Percentiles rank a stretch among this genome's conserved stretches.
These are phyloP conservation scores for Colletotrichum endophyticum DNA, from an alignment of 2,329 filamentous ascomycete species.

Conservation along the genomic window DNA sequence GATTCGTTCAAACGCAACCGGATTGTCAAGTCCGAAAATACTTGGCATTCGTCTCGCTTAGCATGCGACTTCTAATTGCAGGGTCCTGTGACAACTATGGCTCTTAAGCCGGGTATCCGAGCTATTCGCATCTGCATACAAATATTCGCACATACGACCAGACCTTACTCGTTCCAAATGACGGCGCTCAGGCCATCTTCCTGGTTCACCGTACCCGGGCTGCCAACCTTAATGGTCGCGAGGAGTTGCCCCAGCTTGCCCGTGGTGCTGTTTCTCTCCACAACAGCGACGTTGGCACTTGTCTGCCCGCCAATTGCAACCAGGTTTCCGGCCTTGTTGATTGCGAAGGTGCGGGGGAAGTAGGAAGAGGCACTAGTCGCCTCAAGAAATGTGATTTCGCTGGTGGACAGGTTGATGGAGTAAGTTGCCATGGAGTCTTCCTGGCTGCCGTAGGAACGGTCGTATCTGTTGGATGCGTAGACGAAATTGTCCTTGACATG, in stretches of 20 bases:
- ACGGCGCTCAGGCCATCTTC: slow-evolving; percentile 55
- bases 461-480: slow-evolving; percentile 67
- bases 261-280: slow-evolving; percentile 56
- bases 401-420: slow-evolving; percentile 47
- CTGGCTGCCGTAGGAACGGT: slow-evolving; percentile 57
- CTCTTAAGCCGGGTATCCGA: not conserved
- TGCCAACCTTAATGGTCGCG: slow-evolving; percentile 43
- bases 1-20: not conserved
- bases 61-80: not conserved
- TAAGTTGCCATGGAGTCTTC: slow-evolving; percentile 63
- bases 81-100: not conserved
- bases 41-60: not conserved
- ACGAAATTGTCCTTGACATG: slow-evolving; percentile 58
- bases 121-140: not conserved
- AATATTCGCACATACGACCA: not conserved
- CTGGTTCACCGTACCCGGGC: slow-evolving; percentile 41
- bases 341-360: slow-evolving; percentile 66
- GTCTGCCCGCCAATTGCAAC: slow-evolving; percentile 69
- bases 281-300: slow-evolving; percentile 62
- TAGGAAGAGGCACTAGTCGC: slow-evolving; percentile 61
- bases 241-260: slow-evolving; percentile 59
- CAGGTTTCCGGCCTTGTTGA: slow-evolving; percentile 63
- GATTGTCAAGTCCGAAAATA: too few relatives aligned
- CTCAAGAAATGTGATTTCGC: slow-evolving; percentile 56
- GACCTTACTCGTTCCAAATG: slow-evolving; percentile 50